Base-by-base conservation (phyloP, 225 moss, liverwort and hornwort genomes). In the Sphagnum contortum region DNA sequence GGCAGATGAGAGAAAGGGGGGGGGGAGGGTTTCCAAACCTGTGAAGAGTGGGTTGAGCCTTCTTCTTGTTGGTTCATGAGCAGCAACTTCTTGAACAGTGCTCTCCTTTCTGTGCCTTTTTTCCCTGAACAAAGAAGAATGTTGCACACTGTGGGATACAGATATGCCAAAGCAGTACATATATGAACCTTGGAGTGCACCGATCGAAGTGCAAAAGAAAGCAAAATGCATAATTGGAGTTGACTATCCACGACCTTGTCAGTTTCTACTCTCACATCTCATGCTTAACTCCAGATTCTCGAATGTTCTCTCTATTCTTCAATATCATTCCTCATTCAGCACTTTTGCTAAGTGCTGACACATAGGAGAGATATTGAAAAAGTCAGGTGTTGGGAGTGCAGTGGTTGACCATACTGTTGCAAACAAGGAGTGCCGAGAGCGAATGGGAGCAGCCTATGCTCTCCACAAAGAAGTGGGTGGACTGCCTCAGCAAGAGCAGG, bases 111-210 rank as follows among this genome's bases (percentile, higher is more conserved):
- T 52, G 52, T 52, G 52, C 52, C 52, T 29, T 29, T 1, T 29
- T 29, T 1, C 8, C 55, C 59, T 6, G 55, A 56, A 48, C 55
- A 10, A 54, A 12, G 1, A n/a, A 8, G 13, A 14, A 10, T 4
- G 45, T 5, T 50, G 2, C 50, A 60, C 12, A 12, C 14, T 13
- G n/a, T 13, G 45, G 59, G 45, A 45, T 64, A 63, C 90, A 98
- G 93, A 93, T 54, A 87, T 98, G 79, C 98, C 93, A 10, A 84
- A 86, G 67, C 83, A 89, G 45, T 93, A 89, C 74, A 93, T 98
- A 13, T 98, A 93, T 70, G 98, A 98, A 69, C 98, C 98, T 10
- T 98, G 98, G 98, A 98, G 83, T 4, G 91, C 93, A 14, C 93
- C 98, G 11, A 73, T 82, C 51, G 74, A 72, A 66, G 83, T 98